Evolutionary conservation across 2,329 filamentous ascomycete genomes (phyloP), one percentile per base, ranked within the genome.

Genomic region (Fusarium subtropicale): DNA sequence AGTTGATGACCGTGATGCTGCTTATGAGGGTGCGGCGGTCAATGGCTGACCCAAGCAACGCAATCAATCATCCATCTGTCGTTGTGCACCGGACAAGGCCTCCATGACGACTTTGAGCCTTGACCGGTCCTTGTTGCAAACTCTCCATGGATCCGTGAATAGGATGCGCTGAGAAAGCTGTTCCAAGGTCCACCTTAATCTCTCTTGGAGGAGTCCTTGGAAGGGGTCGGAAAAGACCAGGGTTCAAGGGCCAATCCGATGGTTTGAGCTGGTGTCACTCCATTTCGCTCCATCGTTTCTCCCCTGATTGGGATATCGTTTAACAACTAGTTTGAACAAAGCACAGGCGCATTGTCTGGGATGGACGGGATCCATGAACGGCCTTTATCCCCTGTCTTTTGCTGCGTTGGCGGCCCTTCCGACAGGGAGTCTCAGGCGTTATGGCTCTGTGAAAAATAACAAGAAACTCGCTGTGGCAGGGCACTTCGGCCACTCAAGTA

Each of bases 201-300:
- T 71, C 68, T 71, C 68, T 66, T 71, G 48, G 56, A 68, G 64
- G 48, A 63, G 66, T 55, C 57, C 38, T 60, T 69, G 67, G 67
- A 68, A 68, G 68, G 68, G 64, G 68, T 31, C 16, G 56, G 26
- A 56, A 62, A 57, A 38, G 56, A 56, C 68, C 51, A 51, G 68
- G 68, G 33, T 41, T 55, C 26, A 34, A 61, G 68, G 30, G 42
- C 68, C 60, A 71, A 65, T 68, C 68, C 60, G 55, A 56, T 71
- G 64, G 53, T 48, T 62, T 44, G 50, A 41, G 46, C 60, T 63
- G 38, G 64, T 68, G 55, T 64, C 63, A 47, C 64, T 66, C 64
- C 64, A 66, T 66, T 31, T 69, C 61, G 66, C 61, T 69, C 66
- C 42, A 46, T 46, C 38, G 54, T 47, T 28, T 26, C 58, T 64